These are phyloP conservation scores for Ganoderma lingzhi DNA, from an alignment of 1,284 basidiomycete genomes.

Conservation along the genomic window DNA sequence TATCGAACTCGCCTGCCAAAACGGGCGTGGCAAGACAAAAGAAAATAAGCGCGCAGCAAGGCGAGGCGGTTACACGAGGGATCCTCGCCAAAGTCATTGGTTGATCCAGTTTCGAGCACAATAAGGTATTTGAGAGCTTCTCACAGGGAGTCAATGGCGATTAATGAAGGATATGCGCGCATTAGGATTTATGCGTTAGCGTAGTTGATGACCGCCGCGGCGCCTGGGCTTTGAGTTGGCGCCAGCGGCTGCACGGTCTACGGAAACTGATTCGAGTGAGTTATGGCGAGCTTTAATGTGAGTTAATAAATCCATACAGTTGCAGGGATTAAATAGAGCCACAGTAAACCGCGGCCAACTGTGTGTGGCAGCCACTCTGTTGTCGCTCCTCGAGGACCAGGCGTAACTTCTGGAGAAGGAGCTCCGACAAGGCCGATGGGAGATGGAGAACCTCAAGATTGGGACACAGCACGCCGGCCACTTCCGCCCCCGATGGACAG, in stretches of 20 bases:
- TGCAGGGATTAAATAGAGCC: background rate
- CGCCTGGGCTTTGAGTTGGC: background rate
- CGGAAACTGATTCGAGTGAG: background rate
- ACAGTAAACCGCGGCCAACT: background rate
- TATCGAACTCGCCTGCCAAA: conserved; percentile 3
- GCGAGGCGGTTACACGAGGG: conserved; percentile 5
- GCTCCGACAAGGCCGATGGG: conserved; percentile 1
- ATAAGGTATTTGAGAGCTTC: conserved; percentile 17
- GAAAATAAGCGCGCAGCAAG: conserved; percentile 11
- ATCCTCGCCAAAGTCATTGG: background rate
- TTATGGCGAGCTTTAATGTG: background rate
- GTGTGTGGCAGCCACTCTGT: background rate
- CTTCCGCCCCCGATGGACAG: background rate
- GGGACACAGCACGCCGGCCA: background rate
- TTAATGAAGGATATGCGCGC: background rate
- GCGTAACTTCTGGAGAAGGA: conserved; percentile 6
- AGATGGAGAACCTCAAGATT: conserved; percentile 14
- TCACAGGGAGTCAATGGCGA: conserved; percentile 25
- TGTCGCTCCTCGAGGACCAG: conserved; percentile 8
- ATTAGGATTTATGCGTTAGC: background rate
- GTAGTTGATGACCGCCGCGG: background rate
- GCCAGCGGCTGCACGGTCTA: background rate
- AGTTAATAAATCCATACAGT: background rate
- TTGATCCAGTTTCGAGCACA: conserved; percentile 7
- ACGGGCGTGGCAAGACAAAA: conserved; percentile 23